Percentiles rank a stretch among this genome's conserved stretches.
These are phyloP conservation scores for Iberis pinnata DNA, from an alignment of 345 rosid genomes.

Conservation along the genomic window DNA sequence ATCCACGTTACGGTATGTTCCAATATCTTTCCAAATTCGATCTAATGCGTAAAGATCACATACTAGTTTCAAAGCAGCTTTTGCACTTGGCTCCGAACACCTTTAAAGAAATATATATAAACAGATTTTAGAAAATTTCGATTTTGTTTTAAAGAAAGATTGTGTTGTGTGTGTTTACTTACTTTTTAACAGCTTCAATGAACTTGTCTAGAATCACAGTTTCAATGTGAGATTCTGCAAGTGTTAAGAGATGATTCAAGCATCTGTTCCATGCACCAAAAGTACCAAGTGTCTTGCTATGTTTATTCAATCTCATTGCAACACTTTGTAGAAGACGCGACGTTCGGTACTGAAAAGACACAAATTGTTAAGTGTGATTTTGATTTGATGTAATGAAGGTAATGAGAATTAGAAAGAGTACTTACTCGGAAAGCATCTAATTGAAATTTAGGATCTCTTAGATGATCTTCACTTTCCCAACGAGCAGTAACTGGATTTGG, in stretches of 20 bases:
- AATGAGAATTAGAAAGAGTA: not conserved
- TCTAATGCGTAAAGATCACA: constrained; percentile 97
- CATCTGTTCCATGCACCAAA: constrained; percentile 99
- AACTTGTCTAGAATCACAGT: constrained; percentile 84
- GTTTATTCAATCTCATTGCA: constrained; percentile 72
- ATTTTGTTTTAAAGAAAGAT: not conserved
- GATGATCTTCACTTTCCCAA: constrained; percentile 92
- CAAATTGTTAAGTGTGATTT: not conserved
- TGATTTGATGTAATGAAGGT: not conserved
- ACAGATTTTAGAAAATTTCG: not conserved
- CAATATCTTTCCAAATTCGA: constrained; percentile 90
- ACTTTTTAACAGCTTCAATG: constrained; percentile 84
- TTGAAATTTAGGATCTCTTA: constrained; percentile 89
- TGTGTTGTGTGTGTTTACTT: constrained; percentile 8
- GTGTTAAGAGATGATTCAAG: constrained; percentile 94
- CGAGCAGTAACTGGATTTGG: constrained; percentile 94
- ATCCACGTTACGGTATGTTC: constrained; percentile 87
- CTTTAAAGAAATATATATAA: constrained; percentile 27
- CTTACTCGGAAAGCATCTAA: constrained; percentile 96
- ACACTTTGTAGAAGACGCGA: constrained; percentile 90
- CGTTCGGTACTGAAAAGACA: constrained; percentile 72
- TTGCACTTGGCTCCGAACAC: constrained; percentile 67
- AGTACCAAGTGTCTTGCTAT: constrained; percentile 65
- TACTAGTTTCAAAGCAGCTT: constrained; percentile 70
- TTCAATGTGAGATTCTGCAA: constrained; percentile 96